Conservation (phyloP, 2,329 filamentous ascomycete genomes). For the Ceratocystis albifundus region DNA sequence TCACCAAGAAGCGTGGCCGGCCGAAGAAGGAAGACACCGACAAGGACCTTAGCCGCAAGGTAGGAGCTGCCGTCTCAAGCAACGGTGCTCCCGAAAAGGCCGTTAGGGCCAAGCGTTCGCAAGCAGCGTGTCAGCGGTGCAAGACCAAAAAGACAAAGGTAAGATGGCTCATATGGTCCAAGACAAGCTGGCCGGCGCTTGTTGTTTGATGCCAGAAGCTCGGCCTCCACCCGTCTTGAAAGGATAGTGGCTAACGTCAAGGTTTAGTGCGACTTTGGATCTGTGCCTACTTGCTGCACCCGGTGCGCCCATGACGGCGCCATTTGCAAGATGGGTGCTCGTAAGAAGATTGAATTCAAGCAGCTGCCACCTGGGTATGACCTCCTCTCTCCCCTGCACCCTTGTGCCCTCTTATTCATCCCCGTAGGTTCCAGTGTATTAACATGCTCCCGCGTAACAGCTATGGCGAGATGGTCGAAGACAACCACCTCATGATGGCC, state of each 20-base stretch:
- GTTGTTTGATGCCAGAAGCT: background rate
- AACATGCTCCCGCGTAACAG: slow-evolving; percentile 28
- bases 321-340: slow-evolving; percentile 50
- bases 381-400: background rate
- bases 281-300: slow-evolving; percentile 36
- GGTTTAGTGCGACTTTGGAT: slow-evolving; percentile 15
- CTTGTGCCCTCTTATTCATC: background rate
- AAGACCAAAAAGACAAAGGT: slow-evolving; percentile 62
- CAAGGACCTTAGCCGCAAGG: slow-evolving; percentile 13
- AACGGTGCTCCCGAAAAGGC: slow-evolving; percentile 11
- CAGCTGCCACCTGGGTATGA: slow-evolving; percentile 50
- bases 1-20: slow-evolving; percentile 21
- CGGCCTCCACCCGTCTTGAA: background rate
- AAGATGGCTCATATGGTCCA: background rate
- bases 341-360: slow-evolving; percentile 59
- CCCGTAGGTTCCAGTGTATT: background rate
- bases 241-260: slow-evolving; percentile 2
- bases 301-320: slow-evolving; percentile 54
- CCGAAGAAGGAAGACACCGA: slow-evolving; percentile 19
- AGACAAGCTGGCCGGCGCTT: background rate
- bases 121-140: slow-evolving; percentile 56
- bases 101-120: slow-evolving; percentile 51
- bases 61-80: background rate
- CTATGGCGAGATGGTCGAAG: slow-evolving; percentile 54
- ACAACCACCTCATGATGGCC: slow-evolving; percentile 53